Conservation (phyloP, 805 yeast genomes). For the Teunomyces atbi region DNA sequence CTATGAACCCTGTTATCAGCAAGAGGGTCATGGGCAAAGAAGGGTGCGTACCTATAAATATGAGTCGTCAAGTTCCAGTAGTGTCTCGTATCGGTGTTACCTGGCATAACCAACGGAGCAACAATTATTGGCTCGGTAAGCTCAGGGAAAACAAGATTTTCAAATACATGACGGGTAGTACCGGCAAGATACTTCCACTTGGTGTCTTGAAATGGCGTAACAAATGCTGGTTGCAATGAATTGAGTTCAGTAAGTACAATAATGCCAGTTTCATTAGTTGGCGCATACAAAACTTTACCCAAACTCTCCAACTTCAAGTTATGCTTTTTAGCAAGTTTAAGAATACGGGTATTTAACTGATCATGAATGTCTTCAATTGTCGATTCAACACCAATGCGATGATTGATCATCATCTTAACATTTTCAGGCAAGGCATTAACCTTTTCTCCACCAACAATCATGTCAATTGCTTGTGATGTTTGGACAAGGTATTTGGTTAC, state of each 20-base stretch:
- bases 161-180: constrained; percentile 58
- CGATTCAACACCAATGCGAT: constrained; percentile 34
- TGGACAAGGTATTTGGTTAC: constrained; percentile 26
- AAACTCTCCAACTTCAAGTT: constrained; percentile 23
- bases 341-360: constrained; percentile 21
- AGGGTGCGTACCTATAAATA: constrained; percentile 50
- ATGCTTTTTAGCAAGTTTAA: constrained; percentile 24
- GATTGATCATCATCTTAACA: constrained; percentile 30
- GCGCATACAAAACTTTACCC: constrained; percentile 15
- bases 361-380: constrained; percentile 19
- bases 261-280: constrained; percentile 14
- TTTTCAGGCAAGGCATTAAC: constrained; percentile 40
- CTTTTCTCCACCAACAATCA: constrained; percentile 39
- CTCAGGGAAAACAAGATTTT: constrained; percentile 46
- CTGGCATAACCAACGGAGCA: constrained; percentile 53
- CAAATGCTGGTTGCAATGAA: constrained; percentile 43
- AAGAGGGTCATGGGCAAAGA: constrained; percentile 11
- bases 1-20: constrained; percentile 30
- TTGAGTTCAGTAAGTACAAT: constrained; percentile 14
- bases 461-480: constrained; percentile 36
- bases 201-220: constrained; percentile 32
- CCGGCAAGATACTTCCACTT: constrained; percentile 50
- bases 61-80: constrained; percentile 56
- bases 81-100: constrained; percentile 61
- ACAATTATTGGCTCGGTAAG: constrained; percentile 27